A percentile compares a stretch with the other conserved stretches of the same genome.
Evolutionary conservation across 257 asterid genomes (phyloP).

Genomic region (Ocimum tenuiflorum): DNA sequence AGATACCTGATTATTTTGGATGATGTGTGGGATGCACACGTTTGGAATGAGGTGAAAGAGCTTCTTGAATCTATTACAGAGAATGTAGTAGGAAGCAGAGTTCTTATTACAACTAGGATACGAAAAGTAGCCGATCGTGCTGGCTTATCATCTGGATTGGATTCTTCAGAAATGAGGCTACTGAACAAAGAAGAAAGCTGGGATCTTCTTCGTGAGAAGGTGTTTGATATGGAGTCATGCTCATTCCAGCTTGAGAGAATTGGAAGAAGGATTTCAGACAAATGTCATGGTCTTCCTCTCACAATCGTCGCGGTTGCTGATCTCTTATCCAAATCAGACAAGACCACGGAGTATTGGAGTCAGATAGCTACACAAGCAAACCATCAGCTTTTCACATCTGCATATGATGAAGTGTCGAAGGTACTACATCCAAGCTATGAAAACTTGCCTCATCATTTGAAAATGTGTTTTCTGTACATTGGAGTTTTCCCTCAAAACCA

Average conservation of each 20-base stretch:
- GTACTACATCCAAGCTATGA: slow-evolving; percentile 20
- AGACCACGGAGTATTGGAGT: background rate
- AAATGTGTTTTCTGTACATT: slow-evolving; percentile 1
- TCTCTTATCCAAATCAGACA: background rate
- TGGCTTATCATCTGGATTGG: background rate
- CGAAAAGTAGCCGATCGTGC: background rate
- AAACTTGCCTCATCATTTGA: background rate
- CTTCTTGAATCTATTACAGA: background rate
- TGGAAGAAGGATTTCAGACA: slow-evolving; percentile 9
- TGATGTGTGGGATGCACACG: slow-evolving; percentile 28
- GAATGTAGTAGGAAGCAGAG: slow-evolving; percentile 13
- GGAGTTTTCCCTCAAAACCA: slow-evolving; percentile 12
- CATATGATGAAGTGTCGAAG: slow-evolving; percentile 6
- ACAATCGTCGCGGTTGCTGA: background rate
- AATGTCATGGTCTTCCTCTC: slow-evolving; percentile 19
- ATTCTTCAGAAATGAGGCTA: background rate
- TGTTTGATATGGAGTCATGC: background rate
- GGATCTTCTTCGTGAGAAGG: slow-evolving; percentile 15
- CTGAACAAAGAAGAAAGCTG: slow-evolving; percentile 11
- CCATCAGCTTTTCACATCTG: background rate
- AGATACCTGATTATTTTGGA: slow-evolving; percentile 36
- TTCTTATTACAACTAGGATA: slow-evolving; percentile 26
- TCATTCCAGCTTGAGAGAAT: background rate
- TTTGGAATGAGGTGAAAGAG: background rate
- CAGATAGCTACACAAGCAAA: background rate